Percentiles rank a stretch among this genome's conserved stretches.
Conservation (phyloP, 2,329 filamentous ascomycete species). For the Penicillium sp. region DNA sequence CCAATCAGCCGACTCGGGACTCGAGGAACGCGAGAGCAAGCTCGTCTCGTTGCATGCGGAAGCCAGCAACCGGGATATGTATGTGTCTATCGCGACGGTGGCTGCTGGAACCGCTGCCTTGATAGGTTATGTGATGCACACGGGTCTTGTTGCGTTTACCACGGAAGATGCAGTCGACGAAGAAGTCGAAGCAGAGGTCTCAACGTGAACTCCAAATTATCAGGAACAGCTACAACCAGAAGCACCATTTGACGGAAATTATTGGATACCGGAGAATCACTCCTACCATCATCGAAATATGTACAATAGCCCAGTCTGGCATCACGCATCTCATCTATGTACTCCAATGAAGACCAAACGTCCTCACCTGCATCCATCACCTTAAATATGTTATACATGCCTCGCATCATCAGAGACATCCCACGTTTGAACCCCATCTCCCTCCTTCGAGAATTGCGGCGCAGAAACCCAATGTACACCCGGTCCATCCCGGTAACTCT, state of each 20-base stretch:
- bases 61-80: conserved; percentile 30
- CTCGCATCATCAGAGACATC: conserved; percentile 4
- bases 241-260: not conserved
- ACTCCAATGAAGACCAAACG: not conserved
- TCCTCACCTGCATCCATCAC: not conserved
- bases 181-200: conserved; percentile 1
- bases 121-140: conserved; percentile 34
- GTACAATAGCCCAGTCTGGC: not conserved
- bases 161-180: conserved; percentile 16
- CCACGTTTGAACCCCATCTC: conserved; percentile 11
- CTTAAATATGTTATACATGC: not conserved
- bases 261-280: too few relatives aligned
- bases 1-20: conserved; percentile 21
- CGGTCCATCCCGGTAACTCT: conserved; percentile 11
- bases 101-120: conserved; percentile 32
- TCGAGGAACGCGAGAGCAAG: conserved; percentile 24
- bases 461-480: conserved; percentile 13
- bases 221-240: not conserved
- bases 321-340: not conserved
- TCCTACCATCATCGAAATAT: too few relatives aligned
- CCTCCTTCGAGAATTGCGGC: conserved; percentile 10
- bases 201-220: not conserved
- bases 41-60: conserved; percentile 22
- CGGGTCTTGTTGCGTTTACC: conserved; percentile 23
- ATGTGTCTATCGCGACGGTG: conserved; percentile 34